Evolutionary conservation across 108 stramenopile genomes (phyloP), one percentile per base, ranked within the genome.

Genomic region (Skeletonema marinoi): DNA sequence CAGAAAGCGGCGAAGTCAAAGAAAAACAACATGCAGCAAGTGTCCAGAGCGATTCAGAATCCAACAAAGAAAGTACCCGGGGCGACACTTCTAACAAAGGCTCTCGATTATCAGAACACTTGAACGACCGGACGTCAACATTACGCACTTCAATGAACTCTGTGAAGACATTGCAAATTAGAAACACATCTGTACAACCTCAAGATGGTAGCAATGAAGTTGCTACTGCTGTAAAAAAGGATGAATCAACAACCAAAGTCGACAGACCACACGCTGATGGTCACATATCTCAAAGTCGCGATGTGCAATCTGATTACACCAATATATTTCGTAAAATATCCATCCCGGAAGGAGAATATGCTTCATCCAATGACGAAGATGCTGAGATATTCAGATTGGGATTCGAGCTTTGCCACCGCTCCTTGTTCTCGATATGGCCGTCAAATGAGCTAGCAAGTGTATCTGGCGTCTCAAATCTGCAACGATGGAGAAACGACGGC

Each of bases 271-370:
- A 14, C 31, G 32, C 25, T 17, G 35, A 51, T 9, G 36, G 5
- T 16, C 30, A 29, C 3, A 42, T 46, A 64, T 17, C 32, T 48
- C 60, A 25, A 65, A 64, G 32, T 9, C 11, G 13, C 11, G 32
- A 65, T 41, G 25, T 9, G 14, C 8, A 72, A 21, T 38, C 60
- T 19, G 50, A 17, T 14, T 74, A 75, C 31, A 9, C 17, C 21
- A 1, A 36, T 6, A 38, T 74, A 41, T 67, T 82, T 5, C 32
- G 31, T 16, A 31, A 61, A 9, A 82, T 82, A 25, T 70, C 70
- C 1, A 39, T 82, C 11, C 74, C 81, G 60, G 81, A 75, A n/a
- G 81, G 71, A 30, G 81, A 82, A 66, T 71, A 70, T 50, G 21
- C 62, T 13, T 70, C 73, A 36, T 41, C 69, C 5, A 69, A 81